phyloP scores from a whole-genome alignment of 2,329 filamentous ascomycete genomes.

The Periconia digitata region DNA sequence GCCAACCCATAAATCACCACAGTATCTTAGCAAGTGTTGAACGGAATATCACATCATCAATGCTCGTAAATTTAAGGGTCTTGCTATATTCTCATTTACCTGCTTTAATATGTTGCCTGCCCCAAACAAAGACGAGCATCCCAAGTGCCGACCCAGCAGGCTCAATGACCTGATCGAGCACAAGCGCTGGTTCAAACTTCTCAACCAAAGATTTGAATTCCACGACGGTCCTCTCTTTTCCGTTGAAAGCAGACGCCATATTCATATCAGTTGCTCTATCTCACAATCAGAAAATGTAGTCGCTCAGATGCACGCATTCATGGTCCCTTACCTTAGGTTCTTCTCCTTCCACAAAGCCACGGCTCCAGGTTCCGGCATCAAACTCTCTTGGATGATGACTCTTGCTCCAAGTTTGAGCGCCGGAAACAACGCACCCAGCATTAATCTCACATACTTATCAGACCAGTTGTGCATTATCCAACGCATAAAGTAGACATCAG shows the following conservation, averaged over 20 bases:
- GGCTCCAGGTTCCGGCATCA: conserved; percentile 13
- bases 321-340: conserved; percentile 19
- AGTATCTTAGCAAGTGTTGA: too few relatives aligned
- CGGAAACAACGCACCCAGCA: conserved; percentile 2
- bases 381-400: conserved; percentile 36
- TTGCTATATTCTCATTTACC: too few relatives aligned
- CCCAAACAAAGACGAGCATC: background rate
- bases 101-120: too few relatives aligned
- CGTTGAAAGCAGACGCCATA: background rate
- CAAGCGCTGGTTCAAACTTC: background rate
- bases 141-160: background rate
- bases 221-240: background rate
- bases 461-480: conserved; percentile 43
- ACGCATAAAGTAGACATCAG: conserved; percentile 38
- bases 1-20: too few relatives aligned
- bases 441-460: conserved; percentile 18
- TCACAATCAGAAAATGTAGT: background rate
- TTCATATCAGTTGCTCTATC: conserved; percentile 1
- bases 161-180: background rate
- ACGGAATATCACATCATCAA: too few relatives aligned
- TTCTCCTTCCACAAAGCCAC: conserved; percentile 6
- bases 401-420: conserved; percentile 8
- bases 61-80: too few relatives aligned
- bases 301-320: background rate
- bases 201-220: background rate